Evolutionary conservation across 169 alveolate species (phyloP), one percentile per base, ranked within the genome.

Genomic region (Sarcocystis neurona): DNA sequence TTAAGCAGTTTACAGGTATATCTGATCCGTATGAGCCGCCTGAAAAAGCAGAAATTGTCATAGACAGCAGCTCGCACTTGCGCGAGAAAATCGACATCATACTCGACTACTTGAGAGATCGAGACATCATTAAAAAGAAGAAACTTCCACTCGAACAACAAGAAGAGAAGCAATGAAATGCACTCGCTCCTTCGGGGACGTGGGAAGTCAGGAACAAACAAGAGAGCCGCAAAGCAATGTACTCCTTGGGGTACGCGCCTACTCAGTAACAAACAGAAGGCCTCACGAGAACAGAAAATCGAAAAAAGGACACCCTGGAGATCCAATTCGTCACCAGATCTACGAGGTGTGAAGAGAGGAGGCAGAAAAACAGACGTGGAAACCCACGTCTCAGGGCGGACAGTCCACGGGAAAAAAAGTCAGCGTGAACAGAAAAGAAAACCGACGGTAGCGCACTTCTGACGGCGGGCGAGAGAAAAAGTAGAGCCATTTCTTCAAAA

Each of bases 1-100:
- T 91, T 37, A 91, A 91, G 44, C 91, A 85, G 34, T 91, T 91
- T 56, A 91, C 94, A 0, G 94, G 94, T 1, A 79, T 91, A 0
- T 79, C 89, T 23, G 94, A 91, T 41, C 94, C 94, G 15, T 91
- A 87, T 60, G 92, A 91, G 82, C 82, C 89, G 0, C 94, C 94
- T 6, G 68, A 47, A 56, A 30, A 70, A 5, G 80, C 94, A 8
- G 94, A 91, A 34, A 56, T 91, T 2, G 82, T 84, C 0, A 39
- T 91, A 18, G 92, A 91, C 72, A 50, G 84, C 34, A 82, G 90
- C 46, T 46, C 82, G 12, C 60, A 90, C 53, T 30, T 90, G 23
- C 58, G 43, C 44, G 93, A 34, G n/a, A 90, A 90, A 44, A 77
- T 79, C 0, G 70, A 53, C 5, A 72, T 47, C 34, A 68, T 90